A percentile compares a stretch with the other conserved stretches of the same genome.
Evolutionary conservation across 1,284 basidiomycete species (phyloP).

Genomic region (Coniferiporia weirii): DNA sequence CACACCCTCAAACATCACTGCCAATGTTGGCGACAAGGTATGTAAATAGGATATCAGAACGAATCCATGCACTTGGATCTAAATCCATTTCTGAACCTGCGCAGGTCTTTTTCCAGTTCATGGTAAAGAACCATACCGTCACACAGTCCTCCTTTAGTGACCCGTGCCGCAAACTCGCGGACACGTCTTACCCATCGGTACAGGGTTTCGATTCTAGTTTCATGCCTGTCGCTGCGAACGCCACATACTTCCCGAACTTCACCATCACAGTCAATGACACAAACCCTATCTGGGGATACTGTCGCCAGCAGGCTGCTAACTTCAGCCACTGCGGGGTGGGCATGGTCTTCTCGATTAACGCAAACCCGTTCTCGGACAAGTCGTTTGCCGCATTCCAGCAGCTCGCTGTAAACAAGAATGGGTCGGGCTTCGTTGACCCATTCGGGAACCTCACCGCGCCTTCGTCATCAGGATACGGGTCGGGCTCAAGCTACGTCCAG

Average conservation of each 20-base stretch:
- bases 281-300: constrained; percentile 47
- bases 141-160: constrained; percentile 27
- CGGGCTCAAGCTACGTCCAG: not conserved
- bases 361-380: constrained; percentile 26
- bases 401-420: constrained; percentile 21
- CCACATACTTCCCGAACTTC: constrained; percentile 19
- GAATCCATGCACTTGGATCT: no score
- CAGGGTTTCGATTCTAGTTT: constrained; percentile 23
- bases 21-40: constrained; percentile 39
- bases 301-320: constrained; percentile 31
- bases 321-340: constrained; percentile 36
- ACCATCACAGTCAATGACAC: constrained; percentile 28
- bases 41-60: constrained; percentile 14
- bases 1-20: constrained; percentile 41
- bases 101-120: constrained; percentile 1
- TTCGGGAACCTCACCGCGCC: constrained; percentile 11
- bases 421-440: constrained; percentile 13
- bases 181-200: constrained; percentile 14
- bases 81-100: not conserved
- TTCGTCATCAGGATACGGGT: not conserved
- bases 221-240: constrained; percentile 25
- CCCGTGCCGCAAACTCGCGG: constrained; percentile 22
- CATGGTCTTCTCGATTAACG: constrained; percentile 53
- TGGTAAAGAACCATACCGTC: constrained; percentile 24
- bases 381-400: constrained; percentile 27